These are phyloP conservation scores for Mediolabrus comicus DNA, from an alignment of 108 stramenopile genomes.

Conservation along the genomic window DNA sequence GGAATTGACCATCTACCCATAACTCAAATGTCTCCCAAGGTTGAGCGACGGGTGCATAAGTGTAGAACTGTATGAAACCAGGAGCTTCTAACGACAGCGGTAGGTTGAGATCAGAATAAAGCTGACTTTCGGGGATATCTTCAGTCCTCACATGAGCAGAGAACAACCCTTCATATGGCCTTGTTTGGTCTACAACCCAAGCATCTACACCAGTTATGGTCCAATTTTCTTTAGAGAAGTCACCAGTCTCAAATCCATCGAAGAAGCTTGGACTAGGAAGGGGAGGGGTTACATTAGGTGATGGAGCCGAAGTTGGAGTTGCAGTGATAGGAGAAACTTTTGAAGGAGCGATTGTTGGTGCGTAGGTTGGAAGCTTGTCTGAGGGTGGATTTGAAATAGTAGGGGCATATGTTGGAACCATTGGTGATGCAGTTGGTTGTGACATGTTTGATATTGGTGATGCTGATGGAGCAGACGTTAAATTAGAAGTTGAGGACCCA, in stretches of 20 bases:
- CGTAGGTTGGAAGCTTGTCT: neutral
- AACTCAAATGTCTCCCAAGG: conserved; percentile 43
- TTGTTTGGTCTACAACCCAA: conserved; percentile 36
- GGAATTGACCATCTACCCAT: conserved; percentile 41
- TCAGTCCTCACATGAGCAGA: conserved; percentile 37
- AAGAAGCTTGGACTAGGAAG: conserved; percentile 13
- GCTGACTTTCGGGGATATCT: conserved; percentile 28
- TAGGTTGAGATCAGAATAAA: conserved; percentile 35
- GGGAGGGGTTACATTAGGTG: neutral
- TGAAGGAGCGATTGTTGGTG: neutral
- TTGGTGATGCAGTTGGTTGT: neutral
- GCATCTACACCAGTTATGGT: conserved; percentile 12
- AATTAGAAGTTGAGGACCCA: neutral
- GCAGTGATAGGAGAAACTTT: neutral
- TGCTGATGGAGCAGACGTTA: neutral
- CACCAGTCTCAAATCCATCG: conserved; percentile 48
- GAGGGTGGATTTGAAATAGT: conserved; percentile 2
- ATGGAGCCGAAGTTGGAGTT: conserved; percentile 8
- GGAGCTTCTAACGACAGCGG: conserved; percentile 2
- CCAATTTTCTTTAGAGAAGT: conserved; percentile 34
- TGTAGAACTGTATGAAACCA: conserved; percentile 40
- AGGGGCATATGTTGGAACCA: neutral
- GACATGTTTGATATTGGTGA: neutral
- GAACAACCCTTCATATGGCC: conserved; percentile 31
- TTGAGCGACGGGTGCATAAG: conserved; percentile 39